Percentiles rank a stretch among this genome's conserved stretches.
These are phyloP conservation scores for Patellifolia procumbens DNA, from an alignment of 179 eudicot species.

Conservation along the genomic window DNA sequence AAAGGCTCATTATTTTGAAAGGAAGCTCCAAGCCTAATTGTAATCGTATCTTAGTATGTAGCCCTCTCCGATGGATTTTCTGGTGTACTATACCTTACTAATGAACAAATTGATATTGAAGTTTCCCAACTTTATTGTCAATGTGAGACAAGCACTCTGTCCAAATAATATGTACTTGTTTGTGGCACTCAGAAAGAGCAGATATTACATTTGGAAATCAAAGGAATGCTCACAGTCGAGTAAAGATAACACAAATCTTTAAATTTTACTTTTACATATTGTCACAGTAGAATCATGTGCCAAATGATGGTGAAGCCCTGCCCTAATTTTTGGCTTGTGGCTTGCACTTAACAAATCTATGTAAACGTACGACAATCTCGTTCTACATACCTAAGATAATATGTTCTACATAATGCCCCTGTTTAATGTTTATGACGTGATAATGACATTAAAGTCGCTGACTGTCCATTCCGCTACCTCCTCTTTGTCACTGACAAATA, in stretches of 20 bases:
- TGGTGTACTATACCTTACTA: neutral
- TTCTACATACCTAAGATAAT: too few species aligned
- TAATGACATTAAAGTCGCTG: conserved; percentile 58
- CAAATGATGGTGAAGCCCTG: conserved; percentile 24
- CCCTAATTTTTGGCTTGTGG: conserved; percentile 23
- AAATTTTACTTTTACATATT: neutral
- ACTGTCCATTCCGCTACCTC: conserved; percentile 72
- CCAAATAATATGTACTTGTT: too few species aligned
- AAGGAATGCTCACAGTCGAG: conserved; percentile 1
- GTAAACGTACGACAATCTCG: neutral
- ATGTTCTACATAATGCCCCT: neutral
- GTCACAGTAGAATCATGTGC: neutral
- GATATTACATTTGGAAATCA: neutral
- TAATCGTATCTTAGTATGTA: neutral
- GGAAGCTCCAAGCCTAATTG: neutral
- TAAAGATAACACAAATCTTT: neutral
- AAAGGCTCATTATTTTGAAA: neutral
- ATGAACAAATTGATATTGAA: neutral
- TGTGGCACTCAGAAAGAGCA: neutral
- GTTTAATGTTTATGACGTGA: conserved; percentile 33
- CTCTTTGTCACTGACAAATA: conserved; percentile 54
- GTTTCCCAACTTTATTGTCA: neutral
- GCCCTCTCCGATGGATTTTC: neutral
- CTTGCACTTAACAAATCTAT: conserved; percentile 8
- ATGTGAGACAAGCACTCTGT: too few species aligned